A percentile compares a stretch with the other conserved stretches of the same genome.
Conservation (phyloP, 1,284 basidiomycete species). For the Rhodotorula sp. region DNA sequence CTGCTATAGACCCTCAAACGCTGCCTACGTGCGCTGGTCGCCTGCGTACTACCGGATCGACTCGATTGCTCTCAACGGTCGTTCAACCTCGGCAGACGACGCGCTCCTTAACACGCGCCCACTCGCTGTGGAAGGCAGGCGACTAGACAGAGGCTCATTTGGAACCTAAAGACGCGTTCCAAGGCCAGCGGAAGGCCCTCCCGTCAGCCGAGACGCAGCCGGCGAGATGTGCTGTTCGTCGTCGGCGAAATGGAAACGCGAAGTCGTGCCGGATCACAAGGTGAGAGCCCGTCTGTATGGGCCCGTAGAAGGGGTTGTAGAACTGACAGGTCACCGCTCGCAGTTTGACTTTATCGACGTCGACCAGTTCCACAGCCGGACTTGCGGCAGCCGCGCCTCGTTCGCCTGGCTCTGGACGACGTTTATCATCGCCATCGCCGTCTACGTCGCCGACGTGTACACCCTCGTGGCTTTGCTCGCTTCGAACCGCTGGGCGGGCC, state of each 20-base stretch:
- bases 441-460: conserved; percentile 91
- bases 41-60: no score
- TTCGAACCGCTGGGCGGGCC: conserved; percentile 84
- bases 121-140: no score
- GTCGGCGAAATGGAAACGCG: conserved; percentile 78
- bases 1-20: no score
- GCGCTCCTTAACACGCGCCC: no score
- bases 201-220: not conserved
- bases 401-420: conserved; percentile 78
- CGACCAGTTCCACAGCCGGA: conserved; percentile 84
- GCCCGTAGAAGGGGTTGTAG: no score
- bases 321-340: not conserved
- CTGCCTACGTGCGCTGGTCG: no score
- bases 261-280: conserved; percentile 97
- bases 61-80: no score
- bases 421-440: conserved; percentile 89
- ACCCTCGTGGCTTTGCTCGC: conserved; percentile 94
- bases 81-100: no score
- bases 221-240: conserved; percentile 61
- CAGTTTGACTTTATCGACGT: conserved; percentile 98
- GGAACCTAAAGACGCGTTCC: not conserved
- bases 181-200: no score
- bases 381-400: conserved; percentile 81
- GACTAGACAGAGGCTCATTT: no score
- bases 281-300: conserved; percentile 52